These are phyloP conservation scores for Cicer arietinum DNA, from an alignment of 306 rosid species.

Conservation along the genomic window DNA sequence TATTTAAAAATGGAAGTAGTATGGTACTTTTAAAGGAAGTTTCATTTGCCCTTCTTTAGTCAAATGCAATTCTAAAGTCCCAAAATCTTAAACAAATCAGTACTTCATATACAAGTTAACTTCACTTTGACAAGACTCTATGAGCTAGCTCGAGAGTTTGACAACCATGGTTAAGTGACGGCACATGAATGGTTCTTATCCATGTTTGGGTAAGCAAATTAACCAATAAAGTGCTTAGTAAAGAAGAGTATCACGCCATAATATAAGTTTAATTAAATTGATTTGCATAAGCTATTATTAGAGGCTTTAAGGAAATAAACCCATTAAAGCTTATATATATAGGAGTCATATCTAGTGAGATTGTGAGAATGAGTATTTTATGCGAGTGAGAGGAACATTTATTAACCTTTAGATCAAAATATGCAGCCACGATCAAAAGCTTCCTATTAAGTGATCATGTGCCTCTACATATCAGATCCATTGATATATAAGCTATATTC, in stretches of 20 bases:
- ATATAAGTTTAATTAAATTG: not conserved
- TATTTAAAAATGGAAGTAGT: too few relatives aligned
- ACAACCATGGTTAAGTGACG: not conserved
- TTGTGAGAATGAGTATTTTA: too few relatives aligned
- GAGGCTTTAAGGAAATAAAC: slow-evolving; percentile 7
- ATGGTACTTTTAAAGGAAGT: too few relatives aligned
- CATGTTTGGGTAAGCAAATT: not conserved
- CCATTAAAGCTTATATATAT: not conserved
- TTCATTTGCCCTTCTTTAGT: too few relatives aligned
- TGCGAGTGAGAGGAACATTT: too few relatives aligned
- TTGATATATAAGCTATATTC: not conserved
- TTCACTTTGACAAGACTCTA: not conserved
- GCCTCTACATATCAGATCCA: too few relatives aligned
- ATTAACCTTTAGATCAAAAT: too few relatives aligned
- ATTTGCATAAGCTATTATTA: not conserved
- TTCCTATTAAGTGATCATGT: too few relatives aligned
- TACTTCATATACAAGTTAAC: not conserved
- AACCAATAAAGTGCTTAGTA: not conserved
- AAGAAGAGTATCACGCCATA: not conserved
- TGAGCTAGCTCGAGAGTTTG: not conserved
- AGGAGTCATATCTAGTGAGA: too few relatives aligned
- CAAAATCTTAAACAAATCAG: not conserved
- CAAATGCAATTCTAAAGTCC: too few relatives aligned
- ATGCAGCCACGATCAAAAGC: too few relatives aligned
- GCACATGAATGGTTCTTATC: not conserved